Percentiles rank a stretch among this genome's conserved stretches.
These are phyloP conservation scores for Onygena corvina DNA, from an alignment of 2,329 filamentous ascomycete genomes.

Conservation along the genomic window DNA sequence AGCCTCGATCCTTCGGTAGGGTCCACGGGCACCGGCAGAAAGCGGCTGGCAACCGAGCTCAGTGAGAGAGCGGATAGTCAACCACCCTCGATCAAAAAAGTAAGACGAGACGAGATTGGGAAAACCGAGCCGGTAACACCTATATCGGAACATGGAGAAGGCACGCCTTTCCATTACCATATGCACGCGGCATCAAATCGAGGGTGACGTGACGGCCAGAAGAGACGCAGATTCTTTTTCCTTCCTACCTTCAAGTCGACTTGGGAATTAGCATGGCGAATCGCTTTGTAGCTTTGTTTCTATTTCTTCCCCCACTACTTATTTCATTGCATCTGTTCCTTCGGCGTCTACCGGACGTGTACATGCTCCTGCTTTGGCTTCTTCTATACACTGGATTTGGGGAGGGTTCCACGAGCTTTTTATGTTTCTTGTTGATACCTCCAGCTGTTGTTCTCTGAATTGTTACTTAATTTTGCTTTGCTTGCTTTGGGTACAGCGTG, in stretches of 20 bases:
- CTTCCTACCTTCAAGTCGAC: background rate
- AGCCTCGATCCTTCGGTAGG: slow-evolving; percentile 2
- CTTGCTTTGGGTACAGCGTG: background rate
- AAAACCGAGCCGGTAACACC: slow-evolving; percentile 7
- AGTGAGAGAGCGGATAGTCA: background rate
- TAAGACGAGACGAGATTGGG: slow-evolving; percentile 1
- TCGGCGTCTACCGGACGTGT: background rate
- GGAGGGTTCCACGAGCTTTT: background rate
- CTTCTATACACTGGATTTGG: slow-evolving; percentile 7
- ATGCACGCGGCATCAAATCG: slow-evolving; percentile 1
- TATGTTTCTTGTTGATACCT: background rate
- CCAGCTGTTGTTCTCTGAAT: background rate
- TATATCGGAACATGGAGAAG: slow-evolving; percentile 5
- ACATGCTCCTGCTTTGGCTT: background rate
- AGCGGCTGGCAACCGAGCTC: background rate
- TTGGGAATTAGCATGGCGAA: slow-evolving; percentile 3
- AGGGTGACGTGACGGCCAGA: background rate
- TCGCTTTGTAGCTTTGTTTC: background rate
- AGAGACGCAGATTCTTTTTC: background rate
- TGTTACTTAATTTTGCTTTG: background rate
- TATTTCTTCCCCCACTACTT: background rate
- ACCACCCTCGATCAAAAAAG: slow-evolving; percentile 2
- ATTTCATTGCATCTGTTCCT: background rate
- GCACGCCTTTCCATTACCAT: background rate
- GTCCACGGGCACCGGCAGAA: background rate